phyloP scores from a whole-genome alignment of 2,329 filamentous ascomycete genomes.

The Drechslerella coelobrocha region DNA sequence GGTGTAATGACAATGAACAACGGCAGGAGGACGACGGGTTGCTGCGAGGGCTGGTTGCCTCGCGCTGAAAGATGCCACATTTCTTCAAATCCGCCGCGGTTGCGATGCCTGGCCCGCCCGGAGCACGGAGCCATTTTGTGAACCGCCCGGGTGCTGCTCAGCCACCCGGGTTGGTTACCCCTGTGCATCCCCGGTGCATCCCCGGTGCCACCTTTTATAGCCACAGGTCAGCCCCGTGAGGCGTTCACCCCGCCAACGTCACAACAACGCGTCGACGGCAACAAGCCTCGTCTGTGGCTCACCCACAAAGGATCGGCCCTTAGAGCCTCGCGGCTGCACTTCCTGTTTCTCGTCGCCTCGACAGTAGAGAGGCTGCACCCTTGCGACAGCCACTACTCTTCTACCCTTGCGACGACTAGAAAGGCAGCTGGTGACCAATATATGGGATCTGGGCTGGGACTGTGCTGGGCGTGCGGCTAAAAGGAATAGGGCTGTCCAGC shows the following conservation, averaged over 20 bases:
- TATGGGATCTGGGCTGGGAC: not conserved
- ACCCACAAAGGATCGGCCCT: not conserved
- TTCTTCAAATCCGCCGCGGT: conserved; percentile 17
- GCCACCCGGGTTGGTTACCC: conserved; percentile 2
- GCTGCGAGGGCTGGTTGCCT: conserved; percentile 10
- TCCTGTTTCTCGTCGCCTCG: not conserved
- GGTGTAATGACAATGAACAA: not conserved
- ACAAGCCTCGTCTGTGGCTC: not conserved
- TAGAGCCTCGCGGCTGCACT: too few relatives aligned
- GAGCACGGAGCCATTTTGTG: not conserved
- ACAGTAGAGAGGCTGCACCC: not conserved
- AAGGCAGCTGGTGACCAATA: not conserved
- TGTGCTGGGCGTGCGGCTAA: not conserved
- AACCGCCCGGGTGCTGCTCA: too few relatives aligned
- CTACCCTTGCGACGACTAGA: not conserved
- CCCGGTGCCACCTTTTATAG: not conserved
- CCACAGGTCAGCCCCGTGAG: not conserved
- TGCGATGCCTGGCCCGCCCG: conserved; percentile 16
- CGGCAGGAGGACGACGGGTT: not conserved
- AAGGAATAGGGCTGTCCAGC: not conserved
- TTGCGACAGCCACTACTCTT: not conserved
- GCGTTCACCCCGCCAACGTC: conserved; percentile 21
- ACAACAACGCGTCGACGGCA: conserved; percentile 13
- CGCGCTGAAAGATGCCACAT: conserved; percentile 20
- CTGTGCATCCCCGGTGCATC: not conserved